A percentile compares a stretch with the other conserved stretches of the same genome.
Evolutionary conservation across 768 basidiomycete genomes (phyloP).

Genomic region (Russula brevipes): DNA sequence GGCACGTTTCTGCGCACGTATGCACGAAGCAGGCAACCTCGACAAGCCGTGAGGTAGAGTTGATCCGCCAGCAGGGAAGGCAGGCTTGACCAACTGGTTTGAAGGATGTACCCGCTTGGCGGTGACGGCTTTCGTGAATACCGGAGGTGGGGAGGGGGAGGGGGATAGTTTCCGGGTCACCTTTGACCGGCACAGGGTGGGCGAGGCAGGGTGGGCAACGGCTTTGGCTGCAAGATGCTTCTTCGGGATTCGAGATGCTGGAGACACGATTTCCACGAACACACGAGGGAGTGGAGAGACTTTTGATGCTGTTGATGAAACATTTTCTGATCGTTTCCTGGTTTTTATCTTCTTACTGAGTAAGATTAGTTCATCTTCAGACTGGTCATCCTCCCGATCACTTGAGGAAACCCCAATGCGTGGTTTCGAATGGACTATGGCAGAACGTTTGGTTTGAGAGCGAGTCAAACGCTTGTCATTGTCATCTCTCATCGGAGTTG

Average conservation of each 20-base stretch:
- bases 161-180: neutral
- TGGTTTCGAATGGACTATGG: neutral
- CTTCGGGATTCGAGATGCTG: slow-evolving; percentile 13
- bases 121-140: neutral
- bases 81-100: neutral
- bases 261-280: slow-evolving; percentile 13
- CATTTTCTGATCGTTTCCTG: neutral
- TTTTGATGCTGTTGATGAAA: neutral
- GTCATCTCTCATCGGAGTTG: slow-evolving; percentile 6
- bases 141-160: neutral
- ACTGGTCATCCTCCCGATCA: slow-evolving; percentile 4
- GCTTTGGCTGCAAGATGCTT: slow-evolving; percentile 1
- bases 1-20: slow-evolving; percentile 54
- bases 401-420: neutral
- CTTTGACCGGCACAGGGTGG: slow-evolving; percentile 15
- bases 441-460: slow-evolving; percentile 2
- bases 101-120: neutral
- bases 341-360: neutral
- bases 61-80: slow-evolving; percentile 1
- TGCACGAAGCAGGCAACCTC: slow-evolving; percentile 39
- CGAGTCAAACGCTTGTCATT: slow-evolving; percentile 9
- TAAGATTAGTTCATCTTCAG: slow-evolving; percentile 23
- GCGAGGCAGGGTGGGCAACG: slow-evolving; percentile 1
- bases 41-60: slow-evolving; percentile 35
- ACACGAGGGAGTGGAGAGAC: slow-evolving; percentile 16